Evolutionary conservation across 1,139 yeast genomes (phyloP).

Genomic region (Suzukiozyma palmioleophila): DNA sequence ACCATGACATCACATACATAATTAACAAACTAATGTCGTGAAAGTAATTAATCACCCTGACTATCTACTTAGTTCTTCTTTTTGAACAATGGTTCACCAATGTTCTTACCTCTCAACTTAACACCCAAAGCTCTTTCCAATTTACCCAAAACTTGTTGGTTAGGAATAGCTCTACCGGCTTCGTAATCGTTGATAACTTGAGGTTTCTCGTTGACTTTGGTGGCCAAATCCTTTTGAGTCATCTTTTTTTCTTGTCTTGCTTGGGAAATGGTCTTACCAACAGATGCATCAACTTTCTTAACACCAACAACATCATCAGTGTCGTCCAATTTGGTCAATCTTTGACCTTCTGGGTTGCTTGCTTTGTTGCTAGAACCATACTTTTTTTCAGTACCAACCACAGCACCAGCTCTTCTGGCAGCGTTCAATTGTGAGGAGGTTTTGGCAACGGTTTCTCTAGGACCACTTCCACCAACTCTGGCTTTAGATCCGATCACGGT

Average conservation of each 20-base stretch:
- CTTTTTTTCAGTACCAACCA: conserved; percentile 90
- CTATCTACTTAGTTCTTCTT: conserved; percentile 48
- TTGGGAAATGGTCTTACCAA: conserved; percentile 82
- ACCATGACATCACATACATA: no score
- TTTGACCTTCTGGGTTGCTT: conserved; percentile 86
- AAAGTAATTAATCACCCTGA: no score
- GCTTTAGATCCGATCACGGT: conserved; percentile 87
- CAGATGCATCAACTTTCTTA: conserved; percentile 75
- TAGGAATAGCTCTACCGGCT: conserved; percentile 94
- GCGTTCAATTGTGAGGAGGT: conserved; percentile 78
- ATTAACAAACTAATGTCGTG: no score
- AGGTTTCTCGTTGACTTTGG: conserved; percentile 93
- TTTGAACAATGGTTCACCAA: conserved; percentile 84
- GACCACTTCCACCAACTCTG: conserved; percentile 84
- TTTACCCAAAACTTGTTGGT: conserved; percentile 89
- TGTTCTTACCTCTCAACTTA: conserved; percentile 92
- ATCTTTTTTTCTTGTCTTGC: conserved; percentile 86
- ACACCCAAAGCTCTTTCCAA: conserved; percentile 92
- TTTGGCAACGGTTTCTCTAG: conserved; percentile 81
- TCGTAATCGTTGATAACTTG: conserved; percentile 94
- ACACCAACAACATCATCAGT: conserved; percentile 93
- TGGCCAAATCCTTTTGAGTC: conserved; percentile 95
- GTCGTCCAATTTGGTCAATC: conserved; percentile 88
- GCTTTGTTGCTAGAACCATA: conserved; percentile 66
- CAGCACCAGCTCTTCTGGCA: conserved; percentile 88